Evolutionary conservation across 805 yeast genomes (phyloP), one percentile per base, ranked within the genome.

Genomic region (Dipodascus geniculatus): DNA sequence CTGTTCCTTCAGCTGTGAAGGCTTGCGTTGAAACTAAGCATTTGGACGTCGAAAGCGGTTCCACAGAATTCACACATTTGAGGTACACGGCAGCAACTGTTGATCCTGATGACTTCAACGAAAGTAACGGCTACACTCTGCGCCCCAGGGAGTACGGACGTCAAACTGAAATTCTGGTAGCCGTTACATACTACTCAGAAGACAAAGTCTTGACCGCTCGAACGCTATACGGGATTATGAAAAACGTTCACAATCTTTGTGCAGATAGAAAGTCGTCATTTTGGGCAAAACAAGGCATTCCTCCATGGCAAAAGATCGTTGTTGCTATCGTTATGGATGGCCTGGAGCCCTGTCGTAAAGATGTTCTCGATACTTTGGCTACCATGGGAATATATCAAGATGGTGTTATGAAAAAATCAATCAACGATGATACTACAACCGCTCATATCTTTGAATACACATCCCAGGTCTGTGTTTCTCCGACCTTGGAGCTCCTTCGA

Each of bases 381-480:
- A 80, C 81, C 0, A 73, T 81, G 58, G 86, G 86, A 24, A 75
- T 79, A 17, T 81, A 80, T 64, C 86, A 81, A 65, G 85, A 80
- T 28, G 85, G 85, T 3, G 72, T 80, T 52, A 81, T 83, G 66
- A 78, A 79, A 64, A 73, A 78, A 58, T 73, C 73, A 54, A 80
- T 81, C 56, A 79, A 80, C 56, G 83, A 78, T 54, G 73, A 76
- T 56, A 77, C 77, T 53, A 83, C 82, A 28, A 78, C 78, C 50
- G 84, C 83, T 17, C 86, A 81, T 60, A 72, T 81, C 51, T 81
- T 80, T 62, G 86, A 81, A 64, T 81, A 81, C 64, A 81, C 86
- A 23, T 80, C 86, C 1, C 75, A 72, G 55, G 61, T 72, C 44
- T 70, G 75, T 42, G 75, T 72, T 16, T 61, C 68, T 11, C 68